Conservation (phyloP, 2,329 filamentous ascomycete genomes). For the Paecilomyces sp. region DNA sequence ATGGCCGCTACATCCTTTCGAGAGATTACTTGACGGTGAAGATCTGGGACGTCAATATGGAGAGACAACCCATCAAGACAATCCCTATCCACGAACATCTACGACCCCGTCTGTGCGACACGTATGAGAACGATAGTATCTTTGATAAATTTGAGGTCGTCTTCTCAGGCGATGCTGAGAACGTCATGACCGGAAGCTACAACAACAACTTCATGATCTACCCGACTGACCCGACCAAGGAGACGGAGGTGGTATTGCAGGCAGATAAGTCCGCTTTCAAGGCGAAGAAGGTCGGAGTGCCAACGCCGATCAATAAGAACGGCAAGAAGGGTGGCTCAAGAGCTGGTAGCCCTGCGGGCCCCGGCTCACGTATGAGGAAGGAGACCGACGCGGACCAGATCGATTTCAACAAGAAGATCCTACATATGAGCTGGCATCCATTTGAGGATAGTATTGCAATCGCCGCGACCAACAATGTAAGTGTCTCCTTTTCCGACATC, state of each 20-base stretch:
- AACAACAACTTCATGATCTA: slow-evolving; percentile 99
- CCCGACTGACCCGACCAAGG: slow-evolving; percentile 89
- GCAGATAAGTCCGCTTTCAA: slow-evolving; percentile 99
- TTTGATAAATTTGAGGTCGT: slow-evolving; percentile 99
- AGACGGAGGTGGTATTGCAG: slow-evolving; percentile 94
- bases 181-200: slow-evolving; percentile 99
- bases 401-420: slow-evolving; percentile 99
- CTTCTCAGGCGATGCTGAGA: slow-evolving; percentile 95
- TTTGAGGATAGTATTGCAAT: slow-evolving; percentile 99
- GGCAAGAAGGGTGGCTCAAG: slow-evolving; percentile 83
- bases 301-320: slow-evolving; percentile 89
- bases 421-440: slow-evolving; percentile 99
- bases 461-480: slow-evolving; percentile 97
- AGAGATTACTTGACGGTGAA: slow-evolving; percentile 98
- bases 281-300: slow-evolving; percentile 97
- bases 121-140: slow-evolving; percentile 98
- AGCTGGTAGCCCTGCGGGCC: slow-evolving; percentile 79
- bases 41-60: slow-evolving; percentile 99
- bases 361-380: slow-evolving; percentile 93
- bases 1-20: slow-evolving; percentile 94
- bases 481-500: slow-evolving; percentile 29
- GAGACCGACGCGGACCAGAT: slow-evolving; percentile 99
- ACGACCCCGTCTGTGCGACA: slow-evolving; percentile 88
- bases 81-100: slow-evolving; percentile 98
- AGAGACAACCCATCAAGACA: slow-evolving; percentile 92